Evolutionary conservation across 352 stramenopile species (phyloP), one percentile per base, ranked within the genome.

Genomic region (Globisporangium cylindrosporum): DNA sequence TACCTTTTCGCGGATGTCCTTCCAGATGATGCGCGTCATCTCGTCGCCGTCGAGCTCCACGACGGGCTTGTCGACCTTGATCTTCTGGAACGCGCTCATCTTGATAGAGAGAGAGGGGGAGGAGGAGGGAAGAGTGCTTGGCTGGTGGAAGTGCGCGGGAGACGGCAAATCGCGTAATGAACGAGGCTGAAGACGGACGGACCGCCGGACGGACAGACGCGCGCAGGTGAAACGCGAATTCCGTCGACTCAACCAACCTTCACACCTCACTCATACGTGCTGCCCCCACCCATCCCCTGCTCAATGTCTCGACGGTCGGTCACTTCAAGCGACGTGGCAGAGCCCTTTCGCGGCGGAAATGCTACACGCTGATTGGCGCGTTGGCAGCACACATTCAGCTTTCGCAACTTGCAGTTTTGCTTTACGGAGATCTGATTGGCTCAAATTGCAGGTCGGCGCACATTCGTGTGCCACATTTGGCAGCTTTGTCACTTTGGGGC

Each of bases 41-140:
- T 95, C 89, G 64, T 97, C 89, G 22, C 88, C 86, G 62, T 95
- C 86, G 43, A 95, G 80, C 63, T 95, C 88, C n/a, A 95, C 86
- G 46, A 95, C 76, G 6, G 85, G 86, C 58, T 95, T 95, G 32
- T 78, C 68, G 18, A 94, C 88, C 25, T 73, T 73, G 72, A 95
- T 89, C 78, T 95, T 95, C 64, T 77, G 69, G 48, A 85, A 77
- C 38, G 68, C 67, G 25, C 54, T 72, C 66, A 71, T 71, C 25
- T 18, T 62, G 29, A n/a, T 29, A 20, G n/a, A 1, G 38, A 48
- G 38, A 48, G 14, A 14, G 38, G 7, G 38, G 14, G 10, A 43
- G 12, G 10, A 43, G 12, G 10, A 10, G 38, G 25, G 46, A 12
- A 51, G 53, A 9, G 46, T 59, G 60, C 7, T 58, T 66, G 59